Evolutionary conservation across 2,329 filamentous ascomycete genomes (phyloP).

Genomic region (Didymella pinodella): DNA sequence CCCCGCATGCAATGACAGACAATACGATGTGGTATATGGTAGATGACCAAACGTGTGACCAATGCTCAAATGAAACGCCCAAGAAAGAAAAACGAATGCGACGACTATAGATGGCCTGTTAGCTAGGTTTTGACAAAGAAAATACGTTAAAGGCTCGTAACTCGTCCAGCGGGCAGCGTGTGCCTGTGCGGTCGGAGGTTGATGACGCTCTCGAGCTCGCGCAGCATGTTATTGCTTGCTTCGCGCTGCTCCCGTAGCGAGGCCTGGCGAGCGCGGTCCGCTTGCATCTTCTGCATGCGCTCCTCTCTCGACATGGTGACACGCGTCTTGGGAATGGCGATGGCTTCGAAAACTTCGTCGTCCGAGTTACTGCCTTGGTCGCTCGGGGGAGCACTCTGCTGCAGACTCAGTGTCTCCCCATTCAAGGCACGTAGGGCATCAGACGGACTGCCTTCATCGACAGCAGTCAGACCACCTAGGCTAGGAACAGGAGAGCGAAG

Average conservation of each 20-base stretch:
- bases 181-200: constrained; percentile 43
- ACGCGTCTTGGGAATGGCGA: constrained; percentile 74
- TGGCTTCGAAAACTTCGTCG: constrained; percentile 87
- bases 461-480: constrained; percentile 69
- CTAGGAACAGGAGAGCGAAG: constrained; percentile 60
- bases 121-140: constrained; percentile 10
- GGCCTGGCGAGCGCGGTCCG: constrained; percentile 80
- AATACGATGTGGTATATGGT: constrained; percentile 12
- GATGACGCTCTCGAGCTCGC: constrained; percentile 91
- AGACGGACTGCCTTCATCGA: constrained; percentile 62
- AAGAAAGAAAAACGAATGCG: background rate
- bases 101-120: constrained; percentile 1
- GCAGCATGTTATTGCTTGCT: constrained; percentile 86
- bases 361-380: constrained; percentile 66
- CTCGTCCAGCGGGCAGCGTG: constrained; percentile 35
- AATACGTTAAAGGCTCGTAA: constrained; percentile 45
- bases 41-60: constrained; percentile 7
- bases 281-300: constrained; percentile 84
- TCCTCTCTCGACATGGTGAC: constrained; percentile 83
- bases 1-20: constrained; percentile 7
- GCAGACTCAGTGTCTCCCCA: constrained; percentile 67
- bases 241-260: constrained; percentile 76
- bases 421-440: constrained; percentile 81
- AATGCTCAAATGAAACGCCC: constrained; percentile 11
- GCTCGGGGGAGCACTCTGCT: constrained; percentile 50